Evolutionary conservation across 768 basidiomycete genomes (phyloP), one percentile per base, ranked within the genome.

Genomic region (Amanita phalloides): DNA sequence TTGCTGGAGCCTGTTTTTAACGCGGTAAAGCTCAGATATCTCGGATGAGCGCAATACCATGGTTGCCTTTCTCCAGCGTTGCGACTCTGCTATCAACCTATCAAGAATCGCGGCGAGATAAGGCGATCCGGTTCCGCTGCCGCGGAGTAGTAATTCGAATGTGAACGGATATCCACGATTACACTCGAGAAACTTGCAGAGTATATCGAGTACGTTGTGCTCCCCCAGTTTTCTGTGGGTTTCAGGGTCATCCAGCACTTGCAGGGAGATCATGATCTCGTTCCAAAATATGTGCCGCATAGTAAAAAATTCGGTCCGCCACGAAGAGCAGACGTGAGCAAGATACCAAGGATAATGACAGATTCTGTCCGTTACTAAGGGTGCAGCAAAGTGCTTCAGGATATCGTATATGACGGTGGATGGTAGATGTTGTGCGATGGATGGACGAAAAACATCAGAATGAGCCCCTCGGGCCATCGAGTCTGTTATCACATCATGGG

Each of bases 351-450:
- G 49, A 13, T 43, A 51, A 5, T 8, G 13, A 9, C 8, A 8
- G 23, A 23, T n/a, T 13, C 10, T 28, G 26, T 49, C 23, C 26
- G 35, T 35, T 5, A 21, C 13, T 28, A 49, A 20, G 4, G 48
- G 25, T 21, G 48, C 14, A 25, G 48, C 14, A 28, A 49, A 41
- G 20, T 49, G 25, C 21, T 41, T 26, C 8, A 49, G 20, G 0
- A 61, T 86, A 25, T 45, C n/a, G 21, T 17, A 28, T 7, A 51
- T 17, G 17, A 39, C 33, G 28, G 32, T 42, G 10, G 50, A 42
- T 4, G 49, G 49, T 25, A 25, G 26, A 21, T 14, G 14, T 28
- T 30, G 28, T 6, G 47, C 36, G 13, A 30, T 17, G 28, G 47
- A 48, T 11, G 33, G 4, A 33, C 33, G 10, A 33, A 33, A 33